Evolutionary conservation across 2,329 filamentous ascomycete genomes (phyloP).

Genomic region (Aspergillus aculeatinus): DNA sequence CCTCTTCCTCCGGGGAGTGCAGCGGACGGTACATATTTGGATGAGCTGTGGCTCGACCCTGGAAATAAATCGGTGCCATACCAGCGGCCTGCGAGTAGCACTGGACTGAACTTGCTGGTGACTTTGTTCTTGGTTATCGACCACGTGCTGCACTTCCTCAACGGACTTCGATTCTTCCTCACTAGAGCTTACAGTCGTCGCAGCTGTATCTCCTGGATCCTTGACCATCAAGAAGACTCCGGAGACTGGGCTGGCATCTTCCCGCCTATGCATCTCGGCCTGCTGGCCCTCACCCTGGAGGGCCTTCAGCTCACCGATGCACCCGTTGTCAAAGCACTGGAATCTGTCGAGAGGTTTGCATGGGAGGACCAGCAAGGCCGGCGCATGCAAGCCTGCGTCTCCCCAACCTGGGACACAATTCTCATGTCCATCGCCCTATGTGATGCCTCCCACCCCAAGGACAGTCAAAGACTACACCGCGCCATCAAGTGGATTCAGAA

Average conservation of each 20-base stretch:
- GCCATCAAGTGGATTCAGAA: slow-evolving; percentile 9
- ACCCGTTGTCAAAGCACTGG: slow-evolving; percentile 20
- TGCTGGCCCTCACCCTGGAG: slow-evolving; percentile 31
- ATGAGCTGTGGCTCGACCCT: slow-evolving; percentile 34
- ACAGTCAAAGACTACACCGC: not conserved
- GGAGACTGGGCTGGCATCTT: slow-evolving; percentile 34
- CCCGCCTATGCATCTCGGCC: slow-evolving; percentile 28
- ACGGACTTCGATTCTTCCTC: slow-evolving; percentile 15
- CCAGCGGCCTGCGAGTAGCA: slow-evolving; percentile 1
- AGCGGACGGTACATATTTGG: slow-evolving; percentile 24
- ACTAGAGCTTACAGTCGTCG: slow-evolving; percentile 15
- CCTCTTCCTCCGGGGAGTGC: slow-evolving; percentile 27
- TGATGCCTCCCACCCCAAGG: slow-evolving; percentile 13
- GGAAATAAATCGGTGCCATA: slow-evolving; percentile 23
- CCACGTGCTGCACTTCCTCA: slow-evolving; percentile 13
- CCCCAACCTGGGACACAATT: slow-evolving; percentile 38
- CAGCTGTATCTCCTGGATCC: slow-evolving; percentile 29
- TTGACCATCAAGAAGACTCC: slow-evolving; percentile 31
- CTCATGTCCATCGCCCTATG: slow-evolving; percentile 32
- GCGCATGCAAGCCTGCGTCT: slow-evolving; percentile 28
- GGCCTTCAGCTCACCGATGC: slow-evolving; percentile 19
- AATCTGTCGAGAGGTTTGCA: slow-evolving; percentile 28
- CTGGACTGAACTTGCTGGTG: not conserved
- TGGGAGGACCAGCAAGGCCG: slow-evolving; percentile 26
- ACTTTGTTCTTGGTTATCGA: slow-evolving; percentile 18